A percentile compares a stretch with the other conserved stretches of the same genome.
Evolutionary conservation across 2,329 filamentous ascomycete species (phyloP).

Genomic region (Ophiosphaerella narmari): DNA sequence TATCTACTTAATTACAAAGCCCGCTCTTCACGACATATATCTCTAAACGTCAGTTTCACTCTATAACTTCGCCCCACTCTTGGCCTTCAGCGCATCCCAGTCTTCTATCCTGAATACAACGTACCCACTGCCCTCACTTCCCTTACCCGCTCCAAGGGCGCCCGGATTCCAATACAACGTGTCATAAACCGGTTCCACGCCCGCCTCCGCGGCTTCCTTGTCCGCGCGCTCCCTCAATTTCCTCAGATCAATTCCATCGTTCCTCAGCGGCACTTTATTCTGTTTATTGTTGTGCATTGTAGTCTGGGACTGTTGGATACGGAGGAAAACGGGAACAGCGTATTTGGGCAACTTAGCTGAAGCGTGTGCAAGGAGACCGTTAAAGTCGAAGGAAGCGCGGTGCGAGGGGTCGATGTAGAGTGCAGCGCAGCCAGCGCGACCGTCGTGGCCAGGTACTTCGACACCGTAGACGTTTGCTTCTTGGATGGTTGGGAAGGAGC

Average conservation of each 20-base stretch:
- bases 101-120: slow-evolving; percentile 62
- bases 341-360: slow-evolving; percentile 69
- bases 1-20: neutral
- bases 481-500: slow-evolving; percentile 50
- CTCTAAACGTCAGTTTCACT: neutral
- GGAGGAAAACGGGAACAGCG: slow-evolving; percentile 75
- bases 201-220: slow-evolving; percentile 44
- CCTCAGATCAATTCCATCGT: slow-evolving; percentile 66
- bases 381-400: slow-evolving; percentile 55
- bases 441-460: slow-evolving; percentile 53
- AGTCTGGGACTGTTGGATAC: slow-evolving; percentile 62
- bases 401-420: slow-evolving; percentile 60
- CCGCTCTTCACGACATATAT: neutral
- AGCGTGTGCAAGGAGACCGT: slow-evolving; percentile 62
- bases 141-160: slow-evolving; percentile 39
- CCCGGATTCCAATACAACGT: slow-evolving; percentile 57
- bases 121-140: slow-evolving; percentile 53
- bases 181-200: slow-evolving; percentile 46
- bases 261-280: slow-evolving; percentile 72
- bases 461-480: slow-evolving; percentile 58
- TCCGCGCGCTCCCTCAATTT: slow-evolving; percentile 49
- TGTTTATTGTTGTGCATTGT: slow-evolving; percentile 80
- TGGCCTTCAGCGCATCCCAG: slow-evolving; percentile 60
- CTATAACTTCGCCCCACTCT: slow-evolving; percentile 22
- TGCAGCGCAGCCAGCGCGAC: slow-evolving; percentile 61